Evolutionary conservation across 805 yeast genomes (phyloP).

Genomic region (Saccharomycodes ludwigii): DNA sequence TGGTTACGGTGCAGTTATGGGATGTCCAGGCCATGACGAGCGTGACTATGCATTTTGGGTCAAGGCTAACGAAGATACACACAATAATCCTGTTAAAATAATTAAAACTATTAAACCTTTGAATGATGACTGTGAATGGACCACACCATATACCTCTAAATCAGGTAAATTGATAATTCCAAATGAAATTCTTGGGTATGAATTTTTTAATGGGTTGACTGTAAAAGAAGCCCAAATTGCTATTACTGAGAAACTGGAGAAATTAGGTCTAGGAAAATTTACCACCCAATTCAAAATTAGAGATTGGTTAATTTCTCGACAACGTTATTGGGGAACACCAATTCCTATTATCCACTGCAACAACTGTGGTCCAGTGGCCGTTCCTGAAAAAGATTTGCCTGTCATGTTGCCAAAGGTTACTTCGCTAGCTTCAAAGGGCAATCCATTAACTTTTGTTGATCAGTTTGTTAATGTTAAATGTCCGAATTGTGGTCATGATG

Average conservation of each 20-base stretch:
- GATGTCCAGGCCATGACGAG: conserved; percentile 88
- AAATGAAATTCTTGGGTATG: conserved; percentile 21
- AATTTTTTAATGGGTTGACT: conserved; percentile 38
- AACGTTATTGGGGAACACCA: conserved; percentile 97
- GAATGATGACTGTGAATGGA: conserved; percentile 5
- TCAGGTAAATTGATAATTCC: conserved; percentile 32
- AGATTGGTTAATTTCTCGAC: conserved; percentile 93
- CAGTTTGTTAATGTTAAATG: conserved; percentile 66
- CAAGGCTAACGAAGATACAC: conserved; percentile 10
- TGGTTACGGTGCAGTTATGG: conserved; percentile 96
- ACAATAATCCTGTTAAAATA: conserved; percentile 36
- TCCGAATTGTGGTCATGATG: conserved; percentile 64
- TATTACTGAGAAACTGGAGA: conserved; percentile 32
- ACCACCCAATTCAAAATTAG: conserved; percentile 53
- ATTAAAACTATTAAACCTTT: conserved; percentile 12
- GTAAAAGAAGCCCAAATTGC: conserved; percentile 37
- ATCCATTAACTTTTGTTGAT: conserved; percentile 55
- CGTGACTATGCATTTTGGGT: conserved; percentile 79
- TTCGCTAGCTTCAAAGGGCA: conserved; percentile 36
- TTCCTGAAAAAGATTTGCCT: conserved; percentile 79
- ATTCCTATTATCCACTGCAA: conserved; percentile 88
- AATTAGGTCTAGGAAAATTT: conserved; percentile 29
- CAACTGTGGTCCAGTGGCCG: conserved; percentile 81
- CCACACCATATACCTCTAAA: conserved; percentile 27
- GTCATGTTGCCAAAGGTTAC: conserved; percentile 59